Base-by-base conservation (phyloP, 768 basidiomycete genomes). In the Mycena rebaudengoi region DNA sequence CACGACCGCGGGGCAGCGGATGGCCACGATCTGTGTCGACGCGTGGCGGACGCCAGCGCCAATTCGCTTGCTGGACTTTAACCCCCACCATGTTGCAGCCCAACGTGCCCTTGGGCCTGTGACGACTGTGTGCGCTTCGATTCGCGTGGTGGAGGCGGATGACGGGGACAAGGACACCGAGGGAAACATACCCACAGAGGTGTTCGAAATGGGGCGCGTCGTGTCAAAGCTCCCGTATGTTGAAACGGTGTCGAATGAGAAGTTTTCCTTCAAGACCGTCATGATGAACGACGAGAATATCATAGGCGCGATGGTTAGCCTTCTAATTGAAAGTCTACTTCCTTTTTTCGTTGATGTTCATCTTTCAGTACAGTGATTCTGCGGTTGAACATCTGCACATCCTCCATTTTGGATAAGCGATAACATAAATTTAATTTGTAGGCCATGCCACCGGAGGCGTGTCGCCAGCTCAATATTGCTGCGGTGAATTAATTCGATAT, bases 251-350 rank as follows among this genome's bases (percentile, higher is more conserved):
- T 60, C 64, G 28, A 43, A 40, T 23, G 58, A 60, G 30, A 16
- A 12, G 37, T 65, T 60, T 23, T 43, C 37, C 16, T 65, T 40
- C 37, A 32, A 33, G n/a, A 43, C 64, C 30, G 58, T 65, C 7
- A n/a, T 60, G 8, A 21, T 65, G n/a, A 65, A 60, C n/a, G 53
- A 65, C 30, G 51, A 60, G 39, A 55, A 37, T 51, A 55, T 65
- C 29, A 41, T 65, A n/a, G 64, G 64, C 7, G 59, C 33, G 30
- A 23, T 32, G 58, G 57, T 60, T 33, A 33, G 63, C 39, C n/a
- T 41, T 50, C 45, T 29, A n/a, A n/a, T n/a, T n/a, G n/a, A n/a
- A n/a, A n/a, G n/a, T n/a, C n/a, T n/a, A n/a, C n/a, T n/a, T n/a
- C n/a, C n/a, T n/a, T n/a, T n/a, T n/a, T n/a, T n/a, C n/a, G n/a